These are phyloP conservation scores for Lichina pygmaea DNA, from an alignment of 495 filamentous ascomycete species.

Conservation along the genomic window DNA sequence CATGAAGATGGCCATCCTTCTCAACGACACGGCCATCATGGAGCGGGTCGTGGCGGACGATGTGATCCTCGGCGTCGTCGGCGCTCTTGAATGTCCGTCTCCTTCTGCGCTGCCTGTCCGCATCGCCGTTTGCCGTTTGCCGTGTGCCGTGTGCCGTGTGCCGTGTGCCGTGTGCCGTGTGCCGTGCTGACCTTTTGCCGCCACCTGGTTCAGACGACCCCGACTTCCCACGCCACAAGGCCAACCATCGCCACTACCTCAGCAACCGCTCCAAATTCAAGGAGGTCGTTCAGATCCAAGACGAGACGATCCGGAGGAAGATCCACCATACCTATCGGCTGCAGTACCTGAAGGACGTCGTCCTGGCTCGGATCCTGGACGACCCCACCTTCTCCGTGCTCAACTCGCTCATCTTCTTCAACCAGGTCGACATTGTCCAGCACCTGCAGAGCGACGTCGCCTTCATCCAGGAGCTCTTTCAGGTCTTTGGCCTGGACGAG, in stretches of 20 bases:
- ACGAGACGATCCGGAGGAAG: slow-evolving; percentile 54
- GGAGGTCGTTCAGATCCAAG: slow-evolving; percentile 81
- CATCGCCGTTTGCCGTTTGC: background rate
- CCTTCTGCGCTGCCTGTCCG: background rate
- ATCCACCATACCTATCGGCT: slow-evolving; percentile 90
- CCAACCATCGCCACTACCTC: slow-evolving; percentile 87
- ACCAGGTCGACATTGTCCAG: slow-evolving; percentile 91
- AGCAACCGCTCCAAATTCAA: slow-evolving; percentile 73
- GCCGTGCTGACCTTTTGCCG: background rate
- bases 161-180: background rate
- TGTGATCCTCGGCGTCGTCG: slow-evolving; percentile 74
- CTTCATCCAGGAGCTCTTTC: slow-evolving; percentile 75
- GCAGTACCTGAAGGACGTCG: slow-evolving; percentile 96
- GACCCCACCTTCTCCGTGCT: slow-evolving; percentile 94
- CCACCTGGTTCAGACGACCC: slow-evolving; percentile 40
- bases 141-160: background rate
- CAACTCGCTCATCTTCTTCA: slow-evolving; percentile 95
- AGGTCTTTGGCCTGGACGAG: slow-evolving; percentile 45
- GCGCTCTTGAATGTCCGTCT: slow-evolving; percentile 65
- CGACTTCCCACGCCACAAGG: slow-evolving; percentile 95
- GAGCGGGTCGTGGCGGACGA: slow-evolving; percentile 80
- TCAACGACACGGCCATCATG: slow-evolving; percentile 86
- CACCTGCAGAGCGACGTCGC: slow-evolving; percentile 55
- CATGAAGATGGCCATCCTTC: slow-evolving; percentile 82
- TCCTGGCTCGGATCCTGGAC: slow-evolving; percentile 82